Percentiles rank a stretch among this genome's conserved stretches.
phyloP scores from a whole-genome alignment of 352 stramenopile genomes.

The Phytophthora sp. region DNA sequence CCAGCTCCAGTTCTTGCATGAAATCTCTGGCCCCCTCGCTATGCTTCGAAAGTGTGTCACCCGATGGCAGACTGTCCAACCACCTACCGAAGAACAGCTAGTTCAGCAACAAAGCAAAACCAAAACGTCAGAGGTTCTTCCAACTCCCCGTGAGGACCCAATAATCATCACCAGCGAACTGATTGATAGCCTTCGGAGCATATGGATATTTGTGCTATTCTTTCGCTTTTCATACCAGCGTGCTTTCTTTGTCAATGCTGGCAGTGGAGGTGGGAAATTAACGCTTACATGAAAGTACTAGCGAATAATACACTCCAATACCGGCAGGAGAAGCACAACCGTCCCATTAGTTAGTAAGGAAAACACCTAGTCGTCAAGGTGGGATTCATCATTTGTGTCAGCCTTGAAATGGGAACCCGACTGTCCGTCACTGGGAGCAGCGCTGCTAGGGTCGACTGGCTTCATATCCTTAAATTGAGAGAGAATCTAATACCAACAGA shows the following conservation, averaged over 20 bases:
- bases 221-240: slow-evolving; percentile 44
- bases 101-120: slow-evolving; percentile 17
- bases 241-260: slow-evolving; percentile 42
- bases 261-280: not conserved
- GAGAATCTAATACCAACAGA: slow-evolving; percentile 55
- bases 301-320: not conserved
- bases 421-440: not conserved
- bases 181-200: slow-evolving; percentile 23
- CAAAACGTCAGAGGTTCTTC: slow-evolving; percentile 1
- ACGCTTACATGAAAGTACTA: not conserved
- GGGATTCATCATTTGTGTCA: slow-evolving; percentile 43
- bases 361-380: slow-evolving; percentile 44
- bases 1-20: slow-evolving; percentile 29
- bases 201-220: slow-evolving; percentile 34
- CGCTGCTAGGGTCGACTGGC: slow-evolving; percentile 25
- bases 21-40: slow-evolving; percentile 7
- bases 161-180: slow-evolving; percentile 7
- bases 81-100: slow-evolving; percentile 26
- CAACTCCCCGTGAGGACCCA: slow-evolving; percentile 28
- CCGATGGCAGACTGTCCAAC: slow-evolving; percentile 24
- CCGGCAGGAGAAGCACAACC: not conserved
- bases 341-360: slow-evolving; percentile 6
- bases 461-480: slow-evolving; percentile 63
- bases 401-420: slow-evolving; percentile 18
- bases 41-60: slow-evolving; percentile 3